Conservation (phyloP, 2,329 filamentous ascomycete species). For the Pseudocercospora eumusae region DNA sequence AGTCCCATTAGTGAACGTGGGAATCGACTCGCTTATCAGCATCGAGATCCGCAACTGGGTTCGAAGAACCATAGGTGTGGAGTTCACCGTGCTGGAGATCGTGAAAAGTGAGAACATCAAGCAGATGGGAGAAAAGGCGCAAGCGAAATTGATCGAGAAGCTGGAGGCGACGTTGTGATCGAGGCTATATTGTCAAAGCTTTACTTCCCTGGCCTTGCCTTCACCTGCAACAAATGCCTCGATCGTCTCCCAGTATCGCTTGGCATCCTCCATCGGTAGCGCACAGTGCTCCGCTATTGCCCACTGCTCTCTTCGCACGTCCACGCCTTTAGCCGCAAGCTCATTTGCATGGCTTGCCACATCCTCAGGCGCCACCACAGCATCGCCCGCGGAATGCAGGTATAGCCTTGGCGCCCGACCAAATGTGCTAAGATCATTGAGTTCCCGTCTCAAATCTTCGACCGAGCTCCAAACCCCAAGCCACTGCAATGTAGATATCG, state of each 20-base stretch:
- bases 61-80: too few relatives aligned
- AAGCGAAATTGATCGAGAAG: too few relatives aligned
- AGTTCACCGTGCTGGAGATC: too few relatives aligned
- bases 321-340: background rate
- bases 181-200: background rate
- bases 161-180: too few relatives aligned
- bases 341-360: background rate
- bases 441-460: background rate
- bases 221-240: background rate
- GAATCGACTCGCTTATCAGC: too few relatives aligned
- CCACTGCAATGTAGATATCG: background rate
- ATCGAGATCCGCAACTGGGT: too few relatives aligned
- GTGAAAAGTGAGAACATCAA: too few relatives aligned
- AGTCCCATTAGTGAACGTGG: too few relatives aligned
- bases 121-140: too few relatives aligned
- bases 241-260: slow-evolving; percentile 1
- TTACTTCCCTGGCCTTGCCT: background rate
- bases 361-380: background rate
- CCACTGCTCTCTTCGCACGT: background rate
- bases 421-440: background rate
- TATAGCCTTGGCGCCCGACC: background rate
- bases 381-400: background rate
- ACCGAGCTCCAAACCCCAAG: background rate
- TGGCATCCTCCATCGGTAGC: background rate
- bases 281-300: background rate